Evolutionary conservation across 208 protist species (phyloP).

Genomic region (Trypanosoma lewisi): DNA sequence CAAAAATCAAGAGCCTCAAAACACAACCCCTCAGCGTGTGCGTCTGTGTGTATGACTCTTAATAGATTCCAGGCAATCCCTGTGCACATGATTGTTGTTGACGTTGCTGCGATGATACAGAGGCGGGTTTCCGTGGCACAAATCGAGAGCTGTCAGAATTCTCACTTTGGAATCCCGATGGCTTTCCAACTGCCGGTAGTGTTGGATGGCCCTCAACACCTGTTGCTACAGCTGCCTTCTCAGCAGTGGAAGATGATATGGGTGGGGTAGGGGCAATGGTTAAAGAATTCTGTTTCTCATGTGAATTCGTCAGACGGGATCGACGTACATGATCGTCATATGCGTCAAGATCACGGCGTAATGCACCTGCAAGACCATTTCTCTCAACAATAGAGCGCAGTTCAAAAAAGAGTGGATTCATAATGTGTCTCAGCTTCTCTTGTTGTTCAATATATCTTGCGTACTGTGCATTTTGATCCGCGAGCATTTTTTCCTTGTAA

Average conservation of each 20-base stretch:
- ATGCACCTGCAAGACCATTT: conserved; percentile 37
- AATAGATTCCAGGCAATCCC: neutral
- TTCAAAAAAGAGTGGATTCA: conserved; percentile 64
- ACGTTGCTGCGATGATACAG: neutral
- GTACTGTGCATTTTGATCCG: conserved; percentile 79
- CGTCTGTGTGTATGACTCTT: too few relatives aligned
- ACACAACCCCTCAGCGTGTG: too few relatives aligned
- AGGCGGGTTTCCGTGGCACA: conserved; percentile 13
- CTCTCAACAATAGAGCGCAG: conserved; percentile 62
- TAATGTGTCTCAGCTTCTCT: conserved; percentile 53
- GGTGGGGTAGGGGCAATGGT: neutral
- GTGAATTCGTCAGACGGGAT: neutral
- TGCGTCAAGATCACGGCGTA: conserved; percentile 49
- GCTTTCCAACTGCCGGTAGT: conserved; percentile 6
- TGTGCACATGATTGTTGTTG: neutral
- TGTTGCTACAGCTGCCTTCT: conserved; percentile 8
- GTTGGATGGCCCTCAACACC: conserved; percentile 7
- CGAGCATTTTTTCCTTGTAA: conserved; percentile 64
- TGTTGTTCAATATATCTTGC: conserved; percentile 51
- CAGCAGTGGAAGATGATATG: conserved; percentile 1
- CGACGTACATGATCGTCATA: conserved; percentile 47
- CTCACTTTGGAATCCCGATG: neutral
- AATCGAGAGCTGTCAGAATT: conserved; percentile 1
- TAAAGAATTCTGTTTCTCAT: neutral
- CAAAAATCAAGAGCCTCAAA: too few relatives aligned